phyloP scores from a whole-genome alignment of 2,329 filamentous ascomycete species.

The Phoma herbarum region DNA sequence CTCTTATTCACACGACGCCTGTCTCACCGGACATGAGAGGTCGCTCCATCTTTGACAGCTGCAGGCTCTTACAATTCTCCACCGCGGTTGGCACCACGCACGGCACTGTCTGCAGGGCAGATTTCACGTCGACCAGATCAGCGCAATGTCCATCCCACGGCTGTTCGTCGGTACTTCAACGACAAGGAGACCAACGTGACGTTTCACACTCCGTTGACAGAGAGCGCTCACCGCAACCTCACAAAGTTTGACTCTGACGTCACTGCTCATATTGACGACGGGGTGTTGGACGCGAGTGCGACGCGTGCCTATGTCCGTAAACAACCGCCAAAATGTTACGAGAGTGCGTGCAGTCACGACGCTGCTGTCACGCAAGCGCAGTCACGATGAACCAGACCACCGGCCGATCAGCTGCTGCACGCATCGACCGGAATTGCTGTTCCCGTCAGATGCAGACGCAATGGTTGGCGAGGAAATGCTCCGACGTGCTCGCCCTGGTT shows the following conservation, averaged over 20 bases:
- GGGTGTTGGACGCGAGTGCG: constrained; percentile 7
- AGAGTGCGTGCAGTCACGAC: not conserved
- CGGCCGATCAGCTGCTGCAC: constrained; percentile 25
- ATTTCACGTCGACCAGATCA: constrained; percentile 12
- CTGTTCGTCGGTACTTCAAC: constrained; percentile 15
- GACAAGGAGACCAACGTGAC: constrained; percentile 1
- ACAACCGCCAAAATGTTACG: constrained; percentile 8
- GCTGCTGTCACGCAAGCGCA: not conserved
- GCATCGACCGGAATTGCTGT: constrained; percentile 22
- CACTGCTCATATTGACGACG: constrained; percentile 4
- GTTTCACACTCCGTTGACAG: constrained; percentile 14
- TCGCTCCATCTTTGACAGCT: constrained; percentile 28
- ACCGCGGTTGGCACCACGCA: constrained; percentile 3
- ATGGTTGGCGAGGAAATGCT: constrained; percentile 24
- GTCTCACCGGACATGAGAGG: constrained; percentile 32
- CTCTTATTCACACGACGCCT: constrained; percentile 13
- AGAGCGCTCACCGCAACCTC: constrained; percentile 11
- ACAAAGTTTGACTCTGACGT: not conserved
- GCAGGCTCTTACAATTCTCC: constrained; percentile 21
- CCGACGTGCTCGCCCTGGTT: constrained; percentile 40
- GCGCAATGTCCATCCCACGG: constrained; percentile 18
- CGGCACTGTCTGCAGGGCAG: constrained; percentile 11
- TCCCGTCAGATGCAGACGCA: constrained; percentile 13
- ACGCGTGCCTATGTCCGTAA: constrained; percentile 13
- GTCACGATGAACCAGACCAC: constrained; percentile 16